Conservation (phyloP, 1,284 basidiomycete genomes). For the Athelia sp. region DNA sequence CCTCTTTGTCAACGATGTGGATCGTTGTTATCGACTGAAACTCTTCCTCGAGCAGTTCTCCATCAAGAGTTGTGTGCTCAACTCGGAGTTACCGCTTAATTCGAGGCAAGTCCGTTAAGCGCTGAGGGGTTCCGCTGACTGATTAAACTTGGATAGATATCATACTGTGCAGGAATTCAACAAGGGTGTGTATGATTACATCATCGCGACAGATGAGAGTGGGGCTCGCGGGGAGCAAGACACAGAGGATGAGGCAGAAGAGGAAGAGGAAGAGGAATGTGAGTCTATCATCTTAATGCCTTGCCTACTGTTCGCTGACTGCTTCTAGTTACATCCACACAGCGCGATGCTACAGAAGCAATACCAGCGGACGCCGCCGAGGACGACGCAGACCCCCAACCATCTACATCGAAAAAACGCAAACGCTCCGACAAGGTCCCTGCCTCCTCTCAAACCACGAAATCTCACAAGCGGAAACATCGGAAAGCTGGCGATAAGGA, state of each 20-base stretch:
- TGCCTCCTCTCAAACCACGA: constrained; percentile 21
- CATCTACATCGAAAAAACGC: constrained; percentile 26
- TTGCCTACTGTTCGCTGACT: constrained; percentile 5
- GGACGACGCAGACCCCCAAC: constrained; percentile 4
- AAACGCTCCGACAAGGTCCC: constrained; percentile 31
- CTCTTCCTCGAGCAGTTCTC: constrained; percentile 98
- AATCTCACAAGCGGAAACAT: constrained; percentile 34
- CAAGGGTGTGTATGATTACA: constrained; percentile 97
- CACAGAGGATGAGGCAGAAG: constrained; percentile 35
- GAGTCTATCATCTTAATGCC: constrained; percentile 12
- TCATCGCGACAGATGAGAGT: constrained; percentile 95
- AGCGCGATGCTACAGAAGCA: constrained; percentile 34
- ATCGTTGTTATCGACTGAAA: constrained; percentile 91
- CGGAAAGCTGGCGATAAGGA: constrained; percentile 56
- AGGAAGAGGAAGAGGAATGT: constrained; percentile 36
- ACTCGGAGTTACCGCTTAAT: constrained; percentile 94
- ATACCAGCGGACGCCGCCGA: constrained; percentile 14
- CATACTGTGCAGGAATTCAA: constrained; percentile 99
- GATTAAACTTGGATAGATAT: constrained; percentile 49
- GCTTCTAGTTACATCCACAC: constrained; percentile 47
- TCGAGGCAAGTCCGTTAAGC: constrained; percentile 74
- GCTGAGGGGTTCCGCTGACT: too few species aligned
- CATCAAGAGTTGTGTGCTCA: constrained; percentile 93
- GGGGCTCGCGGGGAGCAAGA: constrained; percentile 52
- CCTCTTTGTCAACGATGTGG: constrained; percentile 96